Evolutionary conservation across 2,329 filamentous ascomycete genomes (phyloP), one percentile per base, ranked within the genome.

Genomic region (Diaporthe citri): DNA sequence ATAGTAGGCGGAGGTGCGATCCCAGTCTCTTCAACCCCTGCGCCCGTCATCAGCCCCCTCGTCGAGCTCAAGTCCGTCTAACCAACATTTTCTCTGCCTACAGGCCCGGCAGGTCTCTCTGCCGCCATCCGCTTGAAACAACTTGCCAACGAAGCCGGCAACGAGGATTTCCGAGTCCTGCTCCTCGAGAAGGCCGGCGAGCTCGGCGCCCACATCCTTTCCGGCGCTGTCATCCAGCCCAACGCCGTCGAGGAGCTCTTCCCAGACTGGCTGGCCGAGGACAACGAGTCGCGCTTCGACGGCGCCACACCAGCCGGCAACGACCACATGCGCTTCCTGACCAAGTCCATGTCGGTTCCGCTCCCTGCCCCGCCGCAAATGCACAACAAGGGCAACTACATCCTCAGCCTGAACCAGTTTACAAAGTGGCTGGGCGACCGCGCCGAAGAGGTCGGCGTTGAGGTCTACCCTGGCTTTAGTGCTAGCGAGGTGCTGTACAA

Each of bases 331-430:
- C 93, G 95, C 79, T 98, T 98, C 85, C 89, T 99, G 76, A 98
- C 96, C 62, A 94, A 96, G 86, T 93, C 88, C 72, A 88, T 88
- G 76, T 88, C 95, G 0, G 91, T 97, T 74, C 95, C 95, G 8
- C 87, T 98, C 71, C 97, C 96, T 1, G 92, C 93, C 17, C 97
- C 97, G 59, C 97, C 97, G 43, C 97, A 98, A 86, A 99, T 99
- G 97, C 92, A 96, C 87, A 99, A 99, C 83, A 91, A 97, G 81
- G 97, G 97, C 79, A 99, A 99, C 86, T 98, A 97, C 84, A 99
- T 99, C 79, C 92, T 99, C 81, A 97, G 95, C 81, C 86, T 99
- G 80, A 98, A 97, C 84, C 95, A 98, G 84, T 93, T 99, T 81
- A 94, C 94, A 74, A 97, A 96, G 85, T 99, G 97, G 97, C 88